Evolutionary conservation across 2,329 filamentous ascomycete genomes (phyloP).

Genomic region (Colletotrichum cuscutae): DNA sequence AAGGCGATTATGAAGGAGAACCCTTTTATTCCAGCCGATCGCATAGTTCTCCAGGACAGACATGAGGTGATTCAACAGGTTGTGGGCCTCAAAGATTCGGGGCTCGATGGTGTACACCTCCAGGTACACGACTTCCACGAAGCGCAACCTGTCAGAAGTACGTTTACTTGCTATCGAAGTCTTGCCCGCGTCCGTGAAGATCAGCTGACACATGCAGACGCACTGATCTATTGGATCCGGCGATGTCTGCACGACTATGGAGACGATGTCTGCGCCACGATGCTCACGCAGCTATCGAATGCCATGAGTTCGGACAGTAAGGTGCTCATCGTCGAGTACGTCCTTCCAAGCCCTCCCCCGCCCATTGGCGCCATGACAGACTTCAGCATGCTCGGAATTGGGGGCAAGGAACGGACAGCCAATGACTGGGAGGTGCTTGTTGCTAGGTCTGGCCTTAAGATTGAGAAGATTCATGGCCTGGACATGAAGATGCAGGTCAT

Average conservation of each 20-base stretch:
- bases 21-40: slow-evolving; percentile 5
- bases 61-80: slow-evolving; percentile 34
- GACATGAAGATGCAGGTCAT: slow-evolving; percentile 21
- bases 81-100: background rate
- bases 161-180: background rate
- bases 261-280: slow-evolving; percentile 44
- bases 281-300: slow-evolving; percentile 42
- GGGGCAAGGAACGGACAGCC: slow-evolving; percentile 46
- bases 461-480: slow-evolving; percentile 38
- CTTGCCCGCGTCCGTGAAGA: background rate
- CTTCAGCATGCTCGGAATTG: slow-evolving; percentile 43
- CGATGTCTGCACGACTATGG: slow-evolving; percentile 51
- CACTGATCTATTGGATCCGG: slow-evolving; percentile 48
- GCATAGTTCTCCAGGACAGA: slow-evolving; percentile 37
- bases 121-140: slow-evolving; percentile 36
- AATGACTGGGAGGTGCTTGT: slow-evolving; percentile 39
- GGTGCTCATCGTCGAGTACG: slow-evolving; percentile 45
- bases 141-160: slow-evolving; percentile 36
- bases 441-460: slow-evolving; percentile 39
- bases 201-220: slow-evolving; percentile 39
- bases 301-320: slow-evolving; percentile 46
- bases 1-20: slow-evolving; percentile 34
- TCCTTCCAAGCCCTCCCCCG: slow-evolving; percentile 41
- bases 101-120: background rate
- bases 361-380: slow-evolving; percentile 39